Evolutionary conservation across 768 basidiomycete species (phyloP), one percentile per base, ranked within the genome.

Genomic region (Suillus paluster): DNA sequence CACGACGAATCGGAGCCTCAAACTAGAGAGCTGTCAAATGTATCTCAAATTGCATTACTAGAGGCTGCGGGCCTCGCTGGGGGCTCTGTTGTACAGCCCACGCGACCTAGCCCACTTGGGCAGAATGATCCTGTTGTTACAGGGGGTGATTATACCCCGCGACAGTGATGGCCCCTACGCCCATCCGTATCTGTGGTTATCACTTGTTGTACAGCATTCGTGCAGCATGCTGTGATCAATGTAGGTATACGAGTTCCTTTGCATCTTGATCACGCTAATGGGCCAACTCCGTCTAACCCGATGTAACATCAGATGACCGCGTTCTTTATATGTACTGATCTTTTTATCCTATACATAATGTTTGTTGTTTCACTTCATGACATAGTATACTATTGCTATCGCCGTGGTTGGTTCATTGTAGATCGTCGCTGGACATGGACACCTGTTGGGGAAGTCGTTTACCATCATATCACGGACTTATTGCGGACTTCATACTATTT

Each of bases 51-150:
- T 9, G 66, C 61, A 0, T 49, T 73, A 42, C 56, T 75, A 50
- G 70, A 73, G 0, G 71, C 68, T 0, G 72, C 67, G 1, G 72
- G 73, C 25, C 36, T 71, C 57, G 36, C 12, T 14, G 57, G 55
- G 23, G 21, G n/a, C 25, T 15, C 36, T 4, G n/a, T 17, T 27
- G 49, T 30, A 9, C 61, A 36, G 15, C 63, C 68, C 0, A 50
- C 57, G 9, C 63, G 62, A 15, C 46, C 71, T 36, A 74, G 73
- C 49, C 71, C 71, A 15, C 60, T 72, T 58, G 60, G 66, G 27
- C 36, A 4, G 60, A n/a, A 54, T 23, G 53, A 19, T 50, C 49
- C 30, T 50, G 10, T 11, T 50, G 49, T 50, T n/a, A 33, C 49
- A 33, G 30, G 27, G 11, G 49, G 49, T 19, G 11, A 30, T n/a